Evolutionary conservation across 345 rosid genomes (phyloP), one percentile per base, ranked within the genome.

Genomic region (Salix caprea): DNA sequence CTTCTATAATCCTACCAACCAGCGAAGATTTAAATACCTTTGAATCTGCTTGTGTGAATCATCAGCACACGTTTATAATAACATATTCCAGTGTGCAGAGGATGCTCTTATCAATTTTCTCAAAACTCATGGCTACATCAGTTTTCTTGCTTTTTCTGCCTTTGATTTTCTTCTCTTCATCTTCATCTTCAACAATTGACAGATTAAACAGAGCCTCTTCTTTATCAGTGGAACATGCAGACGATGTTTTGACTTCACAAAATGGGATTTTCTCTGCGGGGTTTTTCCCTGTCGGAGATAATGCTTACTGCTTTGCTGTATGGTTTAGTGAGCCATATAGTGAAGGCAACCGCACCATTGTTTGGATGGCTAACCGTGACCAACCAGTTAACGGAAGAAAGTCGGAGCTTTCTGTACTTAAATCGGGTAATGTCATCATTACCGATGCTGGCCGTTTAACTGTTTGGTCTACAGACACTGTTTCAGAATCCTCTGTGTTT

Each of bases 321-420:
- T 84, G 87, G 87, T 65, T 81, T 74, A 70, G 21, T 46, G 62
- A 58, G 11, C 72, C 19, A 7, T 7, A 2, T 5, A 16, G 62
- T 6, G 24, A 5, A 7, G 24, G 21, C 0, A 65, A 70, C 66
- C 21, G n/a, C 69, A 73, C 84, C 34, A n/a, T 76, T 6, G 83
- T 81, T 24, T 85, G 88, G 86, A 74, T 78, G 79, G 86, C 84
- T 1, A 81, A 83, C 79, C 78, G 85, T 0, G 77, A 83, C 68
- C 6, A 36, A 9, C 85, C 86, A 0, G 86, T 83, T 2, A 77
- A 77, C 10, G 88, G 85, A 24, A 83, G 34, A 52, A 14, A 26
- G 34, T 83, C 88, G 2, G 79, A 69, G 72, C 74, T 83, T 3
- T 32, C 74, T 14, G 7, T 83, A 2, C 66, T 24, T 9, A 64